phyloP scores from a whole-genome alignment of 371 early-diverging fungal genomes.

The Mortierella sp. region DNA sequence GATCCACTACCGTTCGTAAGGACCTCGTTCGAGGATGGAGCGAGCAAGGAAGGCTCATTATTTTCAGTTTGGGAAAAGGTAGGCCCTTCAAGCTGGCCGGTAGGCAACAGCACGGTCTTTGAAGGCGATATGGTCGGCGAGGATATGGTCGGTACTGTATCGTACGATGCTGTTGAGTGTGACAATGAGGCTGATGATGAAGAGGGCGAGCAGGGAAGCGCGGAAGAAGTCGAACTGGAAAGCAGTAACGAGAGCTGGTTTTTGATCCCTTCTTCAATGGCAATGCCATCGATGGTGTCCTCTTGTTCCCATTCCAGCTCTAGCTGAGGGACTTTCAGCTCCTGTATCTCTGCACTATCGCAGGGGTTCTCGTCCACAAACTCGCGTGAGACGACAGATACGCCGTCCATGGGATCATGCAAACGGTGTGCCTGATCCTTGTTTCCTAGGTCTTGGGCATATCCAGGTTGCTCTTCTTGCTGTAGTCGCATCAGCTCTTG shows the following conservation, averaged over 20 bases:
- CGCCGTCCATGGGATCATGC: conserved; percentile 12
- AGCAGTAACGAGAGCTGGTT: conserved; percentile 16
- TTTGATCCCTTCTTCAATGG: neutral
- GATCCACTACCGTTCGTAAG: conserved; percentile 1
- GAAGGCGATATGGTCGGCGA: neutral
- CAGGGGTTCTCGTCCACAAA: conserved; percentile 3
- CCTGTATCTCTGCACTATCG: conserved; percentile 16
- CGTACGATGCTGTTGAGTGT: too few species aligned
- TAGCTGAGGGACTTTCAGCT: neutral
- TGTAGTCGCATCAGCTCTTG: conserved; percentile 44
- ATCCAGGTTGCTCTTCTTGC: conserved; percentile 12
- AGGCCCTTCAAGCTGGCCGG: neutral
- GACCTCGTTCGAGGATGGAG: neutral
- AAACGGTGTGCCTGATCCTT: neutral
- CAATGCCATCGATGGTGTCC: neutral
- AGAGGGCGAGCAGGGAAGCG: conserved; percentile 2
- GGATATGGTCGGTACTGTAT: neutral
- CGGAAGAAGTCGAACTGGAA: conserved; percentile 11
- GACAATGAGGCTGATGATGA: too few species aligned
- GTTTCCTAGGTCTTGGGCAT: neutral
- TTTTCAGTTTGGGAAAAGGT: neutral
- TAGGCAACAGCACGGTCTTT: neutral
- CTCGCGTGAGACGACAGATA: conserved; percentile 19
- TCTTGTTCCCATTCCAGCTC: conserved; percentile 3
- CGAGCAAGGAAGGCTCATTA: neutral